Base-by-base conservation (phyloP, 208 protist species). In the Wallacemonas sp. region DNA sequence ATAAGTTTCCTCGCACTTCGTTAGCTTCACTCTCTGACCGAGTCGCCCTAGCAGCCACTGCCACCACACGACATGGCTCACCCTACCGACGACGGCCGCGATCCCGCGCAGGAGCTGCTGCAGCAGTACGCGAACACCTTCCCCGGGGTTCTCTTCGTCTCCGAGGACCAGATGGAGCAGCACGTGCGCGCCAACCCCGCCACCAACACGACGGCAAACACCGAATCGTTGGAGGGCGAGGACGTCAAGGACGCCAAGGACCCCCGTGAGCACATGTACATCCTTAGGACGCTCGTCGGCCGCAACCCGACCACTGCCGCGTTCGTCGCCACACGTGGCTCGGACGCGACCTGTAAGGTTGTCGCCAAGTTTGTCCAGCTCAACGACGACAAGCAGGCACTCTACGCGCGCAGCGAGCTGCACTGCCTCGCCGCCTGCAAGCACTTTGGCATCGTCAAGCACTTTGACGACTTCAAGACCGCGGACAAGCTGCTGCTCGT, bases 401-500 rank as follows among this genome's bases (percentile, higher is more conserved):
- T 77, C 22, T 94, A 94, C 72, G 89, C 89, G 4, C 83, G 86
- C 29, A 92, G 86, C 70, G 89, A 95, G 72, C 70, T 92, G 61
- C 86, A 95, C 64, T 95, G 89, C 72, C 74, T 95, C 16, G 86
- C 89, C 33, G 84, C 86, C n/a, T 95, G 89, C 72, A 70, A 70
- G n/a, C 89, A 97, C 72, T 91, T 92, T 57, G 86, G 87, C 26
- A 94, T 97, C 74, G 85, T 97, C 28, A 86, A 94, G 68, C 87
- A 95, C 83, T 93, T 81, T 63, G 90, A 90, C 36, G 92, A 93
- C 57, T 78, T 90, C 59, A 84, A 87, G 66, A 79, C 78, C 18
- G 77, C 85, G 3, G 86, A 89, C 71, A 91, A 90, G 82, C 59
- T 94, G 65, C 79, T 94, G 28, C 84, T 95, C 36, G 83, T 95